These are phyloP conservation scores for Penicillium sp. DNA, from an alignment of 2,329 filamentous ascomycete genomes.

Conservation along the genomic window DNA sequence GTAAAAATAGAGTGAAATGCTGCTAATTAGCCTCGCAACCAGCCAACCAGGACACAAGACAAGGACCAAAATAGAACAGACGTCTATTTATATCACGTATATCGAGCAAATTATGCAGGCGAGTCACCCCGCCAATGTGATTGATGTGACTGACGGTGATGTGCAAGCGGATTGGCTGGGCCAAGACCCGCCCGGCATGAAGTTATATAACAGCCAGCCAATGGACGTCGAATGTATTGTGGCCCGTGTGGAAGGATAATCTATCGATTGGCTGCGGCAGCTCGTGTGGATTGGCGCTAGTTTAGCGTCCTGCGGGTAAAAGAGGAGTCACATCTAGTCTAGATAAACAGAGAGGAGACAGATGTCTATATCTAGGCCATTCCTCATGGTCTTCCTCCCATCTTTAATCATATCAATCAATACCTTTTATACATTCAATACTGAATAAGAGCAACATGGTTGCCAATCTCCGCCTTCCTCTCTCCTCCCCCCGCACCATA, in stretches of 20 bases:
- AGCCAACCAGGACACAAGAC: not conserved
- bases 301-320: not conserved
- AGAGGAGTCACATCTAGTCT: not conserved
- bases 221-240: not conserved
- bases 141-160: not conserved
- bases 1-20: not conserved
- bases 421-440: not conserved
- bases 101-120: not conserved
- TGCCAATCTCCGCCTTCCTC: slow-evolving; percentile 12
- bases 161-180: not conserved
- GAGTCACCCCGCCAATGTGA: not conserved
- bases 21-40: not conserved
- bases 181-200: not conserved
- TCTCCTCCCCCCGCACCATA: slow-evolving; percentile 30
- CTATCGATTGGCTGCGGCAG: not conserved
- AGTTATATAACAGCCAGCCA: not conserved
- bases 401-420: not conserved
- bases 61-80: not conserved
- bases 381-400: not conserved
- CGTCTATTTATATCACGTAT: not conserved
- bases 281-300: not conserved
- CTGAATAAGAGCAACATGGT: slow-evolving; percentile 5
- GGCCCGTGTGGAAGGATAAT: not conserved
- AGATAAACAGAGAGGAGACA: not conserved
- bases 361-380: not conserved